Evolutionary conservation across 192 early-diverging fungal species (phyloP), one percentile per base, ranked within the genome.

Genomic region (Geranomyces michiganensis): DNA sequence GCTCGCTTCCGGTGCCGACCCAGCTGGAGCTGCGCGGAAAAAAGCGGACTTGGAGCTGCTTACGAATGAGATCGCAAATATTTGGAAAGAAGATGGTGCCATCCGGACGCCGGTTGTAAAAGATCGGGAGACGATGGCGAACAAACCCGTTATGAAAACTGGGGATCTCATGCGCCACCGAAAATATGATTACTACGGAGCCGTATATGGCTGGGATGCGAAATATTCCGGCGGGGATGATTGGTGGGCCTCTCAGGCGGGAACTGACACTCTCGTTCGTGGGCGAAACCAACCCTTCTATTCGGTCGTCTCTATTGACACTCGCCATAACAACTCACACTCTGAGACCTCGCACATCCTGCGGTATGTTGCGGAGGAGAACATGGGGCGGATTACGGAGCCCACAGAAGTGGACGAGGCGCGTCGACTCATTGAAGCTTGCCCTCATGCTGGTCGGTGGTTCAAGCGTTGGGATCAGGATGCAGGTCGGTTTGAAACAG

Each of bases 321-420:
- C 7, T n/a, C 30, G 13, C 29, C 31, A 29, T 30, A 12, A 31
- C 3, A 22, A 26, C n/a, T n/a, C n/a, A 15, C 4, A n/a, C 24
- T 24, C 51, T 7, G 51, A 7, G n/a, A 53, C 51, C n/a, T 17
- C 67, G n/a, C 26, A 15, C 2, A 68, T 58, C 19, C 46, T 29
- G 21, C 68, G 59, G 0, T 70, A 70, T 27, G 68, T 70, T n/a
- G 68, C 68, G 8, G 68, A 70, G 36, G 48, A 70, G 45, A 62
- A 62, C 46, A 70, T 70, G 15, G 5, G 36, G 10, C 36, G 36
- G 5, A 41, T 41, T 7, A 7, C 36, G 36, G 27, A 24, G 29
- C 15, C 53, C n/a, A 26, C n/a, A 3, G 41, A 55, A 27, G 49
- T 0, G 24, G 67, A 68, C 30, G 58, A 19, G 27, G 17, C 30